These are phyloP conservation scores for Omphalotus guepiniiformis DNA, from an alignment of 768 basidiomycete species.

Conservation along the genomic window DNA sequence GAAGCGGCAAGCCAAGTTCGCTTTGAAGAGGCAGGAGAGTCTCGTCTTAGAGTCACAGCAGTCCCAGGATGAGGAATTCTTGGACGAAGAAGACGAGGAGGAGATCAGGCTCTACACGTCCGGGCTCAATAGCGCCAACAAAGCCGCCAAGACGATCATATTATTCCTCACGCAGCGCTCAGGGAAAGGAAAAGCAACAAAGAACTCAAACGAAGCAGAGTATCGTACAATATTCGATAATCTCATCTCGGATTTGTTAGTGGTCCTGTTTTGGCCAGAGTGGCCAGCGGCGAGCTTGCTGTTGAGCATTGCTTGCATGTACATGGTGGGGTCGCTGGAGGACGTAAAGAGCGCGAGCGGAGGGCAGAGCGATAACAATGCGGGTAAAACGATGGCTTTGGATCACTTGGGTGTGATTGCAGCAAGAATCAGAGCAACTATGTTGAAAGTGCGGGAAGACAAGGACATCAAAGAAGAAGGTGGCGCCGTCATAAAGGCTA, in stretches of 20 bases:
- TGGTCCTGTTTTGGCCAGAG: slow-evolving; percentile 91
- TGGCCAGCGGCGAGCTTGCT: slow-evolving; percentile 92
- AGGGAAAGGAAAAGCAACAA: slow-evolving; percentile 82
- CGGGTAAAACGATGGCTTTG: slow-evolving; percentile 82
- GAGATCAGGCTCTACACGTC: slow-evolving; percentile 69
- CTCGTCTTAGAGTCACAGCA: slow-evolving; percentile 38
- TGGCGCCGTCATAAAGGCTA: slow-evolving; percentile 23
- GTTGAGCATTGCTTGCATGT: slow-evolving; percentile 74
- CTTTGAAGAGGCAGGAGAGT: slow-evolving; percentile 62
- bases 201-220: slow-evolving; percentile 91
- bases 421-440: slow-evolving; percentile 65
- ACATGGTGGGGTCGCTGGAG: slow-evolving; percentile 58
- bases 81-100: slow-evolving; percentile 68
- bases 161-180: slow-evolving; percentile 76
- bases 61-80: slow-evolving; percentile 31
- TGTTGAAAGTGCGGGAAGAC: slow-evolving; percentile 40
- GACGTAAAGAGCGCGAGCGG: slow-evolving; percentile 52
- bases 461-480: not conserved
- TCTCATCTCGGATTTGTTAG: slow-evolving; percentile 80
- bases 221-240: slow-evolving; percentile 92
- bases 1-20: slow-evolving; percentile 55
- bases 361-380: slow-evolving; percentile 79
- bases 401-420: slow-evolving; percentile 95
- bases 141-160: slow-evolving; percentile 81
- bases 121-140: slow-evolving; percentile 77